Percentiles rank a stretch among this genome's conserved stretches.
phyloP scores from a whole-genome alignment of 2,329 filamentous ascomycete genomes.

The Zasmidium angulare region DNA sequence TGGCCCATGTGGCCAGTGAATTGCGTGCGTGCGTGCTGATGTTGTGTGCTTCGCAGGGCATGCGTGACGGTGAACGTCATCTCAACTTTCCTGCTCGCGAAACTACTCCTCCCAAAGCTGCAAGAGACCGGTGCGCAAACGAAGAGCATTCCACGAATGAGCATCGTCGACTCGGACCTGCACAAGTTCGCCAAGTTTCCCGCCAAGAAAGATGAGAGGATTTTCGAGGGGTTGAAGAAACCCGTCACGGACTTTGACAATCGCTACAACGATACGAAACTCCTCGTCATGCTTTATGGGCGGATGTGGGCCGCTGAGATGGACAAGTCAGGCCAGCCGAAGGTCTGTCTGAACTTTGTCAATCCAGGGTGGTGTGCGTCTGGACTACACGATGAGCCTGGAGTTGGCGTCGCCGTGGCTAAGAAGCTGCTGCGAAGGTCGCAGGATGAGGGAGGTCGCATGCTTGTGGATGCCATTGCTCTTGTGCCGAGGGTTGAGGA shows the following conservation, averaged over 20 bases:
- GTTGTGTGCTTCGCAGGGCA: constrained; percentile 44
- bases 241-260: constrained; percentile 11
- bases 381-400: constrained; percentile 7
- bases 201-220: constrained; percentile 39
- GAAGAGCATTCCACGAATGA: constrained; percentile 27
- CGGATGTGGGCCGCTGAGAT: constrained; percentile 12
- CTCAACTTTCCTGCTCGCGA: constrained; percentile 49
- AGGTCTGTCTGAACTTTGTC: constrained; percentile 48
- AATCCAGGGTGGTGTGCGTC: constrained; percentile 53
- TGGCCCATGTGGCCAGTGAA: too few relatives aligned
- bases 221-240: constrained; percentile 14
- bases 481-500: constrained; percentile 28
- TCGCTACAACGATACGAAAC: constrained; percentile 22
- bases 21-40: too few relatives aligned
- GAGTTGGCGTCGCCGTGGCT: constrained; percentile 13
- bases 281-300: constrained; percentile 20
- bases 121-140: constrained; percentile 37
- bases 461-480: constrained; percentile 24
- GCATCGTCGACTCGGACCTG: constrained; percentile 43
- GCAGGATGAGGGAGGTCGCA: constrained; percentile 40
- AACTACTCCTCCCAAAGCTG: constrained; percentile 52
- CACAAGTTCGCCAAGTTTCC: constrained; percentile 47
- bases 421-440: constrained; percentile 36
- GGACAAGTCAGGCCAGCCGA: neutral
- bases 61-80: constrained; percentile 55